Evolutionary conservation across 2,329 filamentous ascomycete genomes (phyloP), one percentile per base, ranked within the genome.

Genomic region (Canariomyces notabilis): DNA sequence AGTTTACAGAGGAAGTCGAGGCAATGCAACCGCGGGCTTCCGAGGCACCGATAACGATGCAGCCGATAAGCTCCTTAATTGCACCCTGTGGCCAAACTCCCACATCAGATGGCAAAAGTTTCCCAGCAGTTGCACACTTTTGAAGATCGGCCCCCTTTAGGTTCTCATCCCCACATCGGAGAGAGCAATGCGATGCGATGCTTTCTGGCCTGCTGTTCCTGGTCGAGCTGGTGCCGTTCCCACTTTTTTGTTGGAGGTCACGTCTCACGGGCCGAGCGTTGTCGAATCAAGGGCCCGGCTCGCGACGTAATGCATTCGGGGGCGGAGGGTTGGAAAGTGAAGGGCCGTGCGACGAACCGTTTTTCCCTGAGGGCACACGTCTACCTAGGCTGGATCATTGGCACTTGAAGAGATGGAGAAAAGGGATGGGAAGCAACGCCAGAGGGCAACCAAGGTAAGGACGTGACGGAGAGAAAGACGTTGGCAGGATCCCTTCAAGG

Each of bases 111-210:
- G 39, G 41, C 39, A 54, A 48, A 36, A 19, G 37, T 37, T 48
- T 21, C 49, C 21, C 22, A 42, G 39, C 26, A 40, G 40, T 36
- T 44, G 44, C 46, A 50, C 40, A 43, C 36, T 47, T 42, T 46
- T 46, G 43, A 52, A 34, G 40, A 43, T 47, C 44, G 46, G 35
- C 43, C 42, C 42, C 43, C 41, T 47, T 38, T 34, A 26, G 6
- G 12, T 33, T 18, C 33, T 20, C 33, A 40, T 50, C 48, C 46
- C 50, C 50, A 52, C 47, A 39, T 38, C 42, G 20, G 37, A 42
- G 43, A 47, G 48, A 48, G 50, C 50, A 37, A 40, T 47, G 36
- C 49, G n/a, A n/a, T n/a, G n/a, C n/a, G n/a, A n/a, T n/a, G n/a
- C n/a, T n/a, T n/a, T n/a, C n/a, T n/a, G n/a, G n/a, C n/a, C n/a